Base-by-base conservation (phyloP, 352 stramenopile species). In the Phytophthora pluvialis region DNA sequence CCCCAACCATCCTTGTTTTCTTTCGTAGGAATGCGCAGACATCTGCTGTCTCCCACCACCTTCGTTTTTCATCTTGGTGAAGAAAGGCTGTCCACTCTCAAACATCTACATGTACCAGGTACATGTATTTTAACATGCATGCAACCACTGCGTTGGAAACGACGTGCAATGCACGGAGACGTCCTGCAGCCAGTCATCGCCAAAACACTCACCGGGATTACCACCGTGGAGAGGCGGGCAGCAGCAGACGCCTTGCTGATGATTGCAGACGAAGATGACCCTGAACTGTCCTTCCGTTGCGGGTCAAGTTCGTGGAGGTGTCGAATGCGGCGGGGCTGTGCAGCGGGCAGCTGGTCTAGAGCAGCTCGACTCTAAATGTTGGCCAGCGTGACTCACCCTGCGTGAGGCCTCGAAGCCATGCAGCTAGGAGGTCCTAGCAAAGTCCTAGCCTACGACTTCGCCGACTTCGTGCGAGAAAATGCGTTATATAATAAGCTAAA, bases 1-100 rank as follows among this genome's bases (percentile, higher is more conserved):
- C 36, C 38, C 49, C 25, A 54, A 56, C 3, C 42, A 36, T 48
- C 42, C 32, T 55, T 51, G 39, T 35, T 53, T 66, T 52, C 40
- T 66, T 26, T 35, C 26, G 31, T 47, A 31, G 28, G 44, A 47
- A 49, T 32, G 13, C 3, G 4, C 18, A 4, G 12, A 26, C 46
- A 57, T 46, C 31, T 66, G 32, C 44, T 49, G 18, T 51, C 16
- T 21, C n/a, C 36, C 43, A 21, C 21, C 32, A 46, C 52, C 47
- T 44, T 47, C 35, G 48, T 21, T 45, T 56, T 57, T 28, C 45
- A 56, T 35, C 55, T 49, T 42, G 18, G 15, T 5, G 15, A 62
- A 45, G 10, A 44, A 50, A 33, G 40, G 31, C 33, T 60, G 18
- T 21, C 21, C 59, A 60, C 29, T 4, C 12, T 49, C 26, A 21